These are phyloP conservation scores for Apophysomyces sp. DNA, from an alignment of 371 early-diverging fungal genomes.

Conservation along the genomic window DNA sequence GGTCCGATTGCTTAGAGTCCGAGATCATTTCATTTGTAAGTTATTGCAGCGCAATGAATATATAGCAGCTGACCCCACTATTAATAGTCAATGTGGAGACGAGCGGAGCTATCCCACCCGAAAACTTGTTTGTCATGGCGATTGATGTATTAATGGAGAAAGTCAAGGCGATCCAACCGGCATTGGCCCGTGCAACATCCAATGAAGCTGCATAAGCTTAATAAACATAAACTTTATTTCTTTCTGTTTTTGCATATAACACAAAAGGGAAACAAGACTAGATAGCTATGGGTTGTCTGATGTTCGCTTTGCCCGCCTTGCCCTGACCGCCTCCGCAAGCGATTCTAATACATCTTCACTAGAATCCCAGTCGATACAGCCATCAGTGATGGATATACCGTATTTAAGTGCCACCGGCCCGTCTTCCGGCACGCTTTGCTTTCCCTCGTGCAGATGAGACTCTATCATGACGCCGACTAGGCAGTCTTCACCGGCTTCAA, in stretches of 20 bases:
- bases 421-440: conserved; percentile 72
- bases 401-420: conserved; percentile 71
- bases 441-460: conserved; percentile 83
- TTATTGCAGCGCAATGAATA: conserved; percentile 6
- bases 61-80: background rate
- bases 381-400: conserved; percentile 86
- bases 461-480: conserved; percentile 95
- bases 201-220: conserved; percentile 1
- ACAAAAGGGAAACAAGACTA: background rate
- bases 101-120: conserved; percentile 80
- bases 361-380: conserved; percentile 79
- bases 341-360: conserved; percentile 69
- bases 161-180: conserved; percentile 44
- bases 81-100: conserved; percentile 85
- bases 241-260: background rate
- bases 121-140: conserved; percentile 77
- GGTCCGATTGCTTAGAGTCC: conserved; percentile 87
- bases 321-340: conserved; percentile 68
- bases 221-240: background rate
- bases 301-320: conserved; percentile 12
- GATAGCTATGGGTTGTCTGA: background rate
- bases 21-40: conserved; percentile 98
- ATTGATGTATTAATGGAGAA: conserved; percentile 80
- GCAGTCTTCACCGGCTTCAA: conserved; percentile 66
- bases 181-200: conserved; percentile 3